Base-by-base conservation (phyloP, 805 yeast genomes). In the Wickerhamiella azymoides region DNA sequence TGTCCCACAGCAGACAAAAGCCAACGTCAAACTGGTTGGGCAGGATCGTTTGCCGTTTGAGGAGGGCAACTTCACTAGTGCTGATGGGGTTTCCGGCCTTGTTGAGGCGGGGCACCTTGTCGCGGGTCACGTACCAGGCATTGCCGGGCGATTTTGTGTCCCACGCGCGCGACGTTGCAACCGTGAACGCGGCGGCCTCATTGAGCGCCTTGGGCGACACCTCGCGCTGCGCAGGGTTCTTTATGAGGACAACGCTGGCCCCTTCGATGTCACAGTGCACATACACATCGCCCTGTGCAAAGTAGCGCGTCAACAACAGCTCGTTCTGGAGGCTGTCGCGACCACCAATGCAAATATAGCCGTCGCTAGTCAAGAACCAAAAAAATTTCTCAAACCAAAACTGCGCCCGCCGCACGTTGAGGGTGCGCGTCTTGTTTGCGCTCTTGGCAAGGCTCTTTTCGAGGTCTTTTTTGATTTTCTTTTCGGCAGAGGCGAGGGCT, bases 321-420 rank as follows among this genome's bases (percentile, higher is more conserved):
- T 88, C 95, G 4, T 76, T 71, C 59, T 89, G 97, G 4, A 74
- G 60, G 18, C 70, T 73, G 58, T 92, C 96, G 51, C 85, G 76
- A 1, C 96, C 97, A 40, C 88, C 85, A 46, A 92, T 62, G 48
- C 93, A 82, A 42, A 92, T 64, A 57, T 82, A 86, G 0, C 92
- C 88, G 58, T 89, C 97, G 52, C 80, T 77, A 0, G 96, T 75
- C n/a, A 88, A 68, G 57, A 92, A 92, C 98, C 98, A 92, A 57
- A 71, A 77, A 61, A 80, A 89, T 62, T 89, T 92, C 59, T 92
- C 98, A 65, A 92, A 92, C 84, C 96, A 88, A 58, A 69, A 79
- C 40, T 84, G 85, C 4, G 74, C 69, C 40, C 96, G 72, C 27
- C 82, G 65, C 33, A 73, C 76, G 50, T 74, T 78, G 47, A 80